These are phyloP conservation scores for Salix dunnii DNA, from an alignment of 345 rosid genomes.

Conservation along the genomic window DNA sequence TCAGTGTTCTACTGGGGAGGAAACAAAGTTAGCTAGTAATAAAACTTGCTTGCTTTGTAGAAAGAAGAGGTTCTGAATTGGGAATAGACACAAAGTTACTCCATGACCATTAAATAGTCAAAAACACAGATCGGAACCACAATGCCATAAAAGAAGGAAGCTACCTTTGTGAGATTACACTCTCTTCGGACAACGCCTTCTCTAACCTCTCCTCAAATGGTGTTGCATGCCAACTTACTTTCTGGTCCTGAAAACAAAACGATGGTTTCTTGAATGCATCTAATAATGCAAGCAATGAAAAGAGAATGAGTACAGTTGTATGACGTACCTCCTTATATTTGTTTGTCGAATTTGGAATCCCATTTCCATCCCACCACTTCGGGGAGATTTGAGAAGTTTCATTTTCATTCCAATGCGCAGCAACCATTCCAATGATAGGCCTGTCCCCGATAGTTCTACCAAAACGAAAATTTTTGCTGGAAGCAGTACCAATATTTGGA, in stretches of 20 bases:
- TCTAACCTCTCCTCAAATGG: constrained; percentile 96
- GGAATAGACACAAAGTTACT: not conserved
- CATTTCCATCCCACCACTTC: constrained; percentile 98
- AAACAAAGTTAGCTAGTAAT: not conserved
- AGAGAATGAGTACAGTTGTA: not conserved
- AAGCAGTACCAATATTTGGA: constrained; percentile 17
- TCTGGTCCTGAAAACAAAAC: constrained; percentile 69
- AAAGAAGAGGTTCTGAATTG: not conserved
- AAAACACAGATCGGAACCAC: not conserved
- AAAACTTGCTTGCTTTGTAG: not conserved
- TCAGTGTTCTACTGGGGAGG: not conserved
- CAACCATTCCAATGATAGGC: constrained; percentile 89
- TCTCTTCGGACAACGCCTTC: constrained; percentile 83
- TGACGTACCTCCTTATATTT: constrained; percentile 83
- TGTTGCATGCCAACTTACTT: constrained; percentile 97
- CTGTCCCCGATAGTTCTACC: constrained; percentile 61
- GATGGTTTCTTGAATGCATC: not conserved
- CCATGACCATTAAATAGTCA: not conserved
- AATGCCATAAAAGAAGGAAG: not conserved
- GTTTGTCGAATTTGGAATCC: constrained; percentile 91
- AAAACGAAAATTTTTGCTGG: constrained; percentile 22
- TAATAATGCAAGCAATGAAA: not conserved
- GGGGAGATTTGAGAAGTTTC: constrained; percentile 48
- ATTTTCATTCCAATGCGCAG: constrained; percentile 81
- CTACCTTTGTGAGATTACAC: constrained; percentile 49